Evolutionary conservation across 441 rosid genomes (phyloP).

Genomic region (Populus tomentosa): DNA sequence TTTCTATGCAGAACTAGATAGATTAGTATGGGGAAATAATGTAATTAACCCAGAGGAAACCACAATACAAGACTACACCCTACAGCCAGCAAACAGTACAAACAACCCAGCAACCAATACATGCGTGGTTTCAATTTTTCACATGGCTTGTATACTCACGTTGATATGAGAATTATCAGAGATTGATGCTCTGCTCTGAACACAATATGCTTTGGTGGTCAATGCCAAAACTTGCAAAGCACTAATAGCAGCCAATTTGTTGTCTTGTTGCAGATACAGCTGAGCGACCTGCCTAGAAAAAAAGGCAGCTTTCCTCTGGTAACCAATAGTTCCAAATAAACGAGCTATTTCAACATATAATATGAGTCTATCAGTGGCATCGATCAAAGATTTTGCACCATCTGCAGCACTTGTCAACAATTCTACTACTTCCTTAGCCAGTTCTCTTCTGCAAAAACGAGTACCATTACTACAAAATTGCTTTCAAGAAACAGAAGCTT

Average conservation of each 20-base stretch:
- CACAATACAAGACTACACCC: not conserved
- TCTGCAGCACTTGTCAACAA: slow-evolving; percentile 87
- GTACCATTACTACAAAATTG: slow-evolving; percentile 3
- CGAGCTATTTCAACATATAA: slow-evolving; percentile 90
- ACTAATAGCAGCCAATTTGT: slow-evolving; percentile 86
- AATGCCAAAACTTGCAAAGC: slow-evolving; percentile 95
- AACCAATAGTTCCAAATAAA: slow-evolving; percentile 83
- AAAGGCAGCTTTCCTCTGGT: slow-evolving; percentile 95
- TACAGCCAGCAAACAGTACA: not conserved
- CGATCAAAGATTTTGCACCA: slow-evolving; percentile 95
- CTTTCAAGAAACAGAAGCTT: not conserved
- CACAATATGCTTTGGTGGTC: slow-evolving; percentile 91
- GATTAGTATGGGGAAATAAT: not conserved
- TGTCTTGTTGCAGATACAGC: slow-evolving; percentile 90
- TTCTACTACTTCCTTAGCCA: slow-evolving; percentile 89
- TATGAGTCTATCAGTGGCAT: slow-evolving; percentile 86
- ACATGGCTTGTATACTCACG: slow-evolving; percentile 34
- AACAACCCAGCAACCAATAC: not conserved
- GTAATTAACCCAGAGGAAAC: not conserved
- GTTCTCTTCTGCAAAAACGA: slow-evolving; percentile 59
- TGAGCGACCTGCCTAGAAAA: slow-evolving; percentile 98
- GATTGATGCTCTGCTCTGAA: slow-evolving; percentile 81
- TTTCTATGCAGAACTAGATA: not conserved
- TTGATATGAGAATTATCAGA: slow-evolving; percentile 38
- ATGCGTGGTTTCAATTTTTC: not conserved